Evolutionary conservation across 257 asterid species (phyloP).

Genomic region (Rubia yunnanensis): DNA sequence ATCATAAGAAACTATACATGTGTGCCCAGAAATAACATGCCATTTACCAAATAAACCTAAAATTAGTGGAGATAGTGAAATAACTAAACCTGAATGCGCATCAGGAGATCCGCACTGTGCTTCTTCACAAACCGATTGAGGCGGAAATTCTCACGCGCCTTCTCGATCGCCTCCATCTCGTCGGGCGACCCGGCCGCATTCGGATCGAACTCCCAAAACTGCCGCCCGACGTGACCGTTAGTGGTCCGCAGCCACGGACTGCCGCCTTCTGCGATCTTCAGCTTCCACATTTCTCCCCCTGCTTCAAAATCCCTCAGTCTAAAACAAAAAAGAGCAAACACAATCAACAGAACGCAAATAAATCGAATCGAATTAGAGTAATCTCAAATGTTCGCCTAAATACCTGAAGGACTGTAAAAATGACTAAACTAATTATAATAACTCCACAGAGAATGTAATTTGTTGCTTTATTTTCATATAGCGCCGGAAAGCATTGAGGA

Average conservation of each 20-base stretch:
- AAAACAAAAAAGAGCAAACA: background rate
- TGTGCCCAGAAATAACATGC: too few relatives aligned
- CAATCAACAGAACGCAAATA: background rate
- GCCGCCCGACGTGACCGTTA: slow-evolving; percentile 73
- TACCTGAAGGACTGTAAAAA: background rate
- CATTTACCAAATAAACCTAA: background rate
- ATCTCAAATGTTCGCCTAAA: background rate
- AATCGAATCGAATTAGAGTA: background rate
- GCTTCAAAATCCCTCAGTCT: background rate
- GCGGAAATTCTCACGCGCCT: slow-evolving; percentile 47
- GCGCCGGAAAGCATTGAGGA: background rate
- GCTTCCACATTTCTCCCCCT: slow-evolving; percentile 71
- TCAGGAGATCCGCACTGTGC: slow-evolving; percentile 82
- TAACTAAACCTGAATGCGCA: slow-evolving; percentile 71
- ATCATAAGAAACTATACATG: too few relatives aligned
- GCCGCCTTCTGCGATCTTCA: slow-evolving; percentile 73
- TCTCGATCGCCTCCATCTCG: slow-evolving; percentile 69
- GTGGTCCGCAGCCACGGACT: slow-evolving; percentile 79
- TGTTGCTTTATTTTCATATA: background rate
- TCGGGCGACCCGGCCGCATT: slow-evolving; percentile 46
- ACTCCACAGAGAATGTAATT: background rate
- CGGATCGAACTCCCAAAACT: slow-evolving; percentile 76
- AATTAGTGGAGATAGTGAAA: background rate
- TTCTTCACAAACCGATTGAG: slow-evolving; percentile 56
- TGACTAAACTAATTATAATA: background rate